Evolutionary conservation across 192 early-diverging fungal genomes (phyloP), one percentile per base, ranked within the genome.

Genomic region (Coemansia sp.): DNA sequence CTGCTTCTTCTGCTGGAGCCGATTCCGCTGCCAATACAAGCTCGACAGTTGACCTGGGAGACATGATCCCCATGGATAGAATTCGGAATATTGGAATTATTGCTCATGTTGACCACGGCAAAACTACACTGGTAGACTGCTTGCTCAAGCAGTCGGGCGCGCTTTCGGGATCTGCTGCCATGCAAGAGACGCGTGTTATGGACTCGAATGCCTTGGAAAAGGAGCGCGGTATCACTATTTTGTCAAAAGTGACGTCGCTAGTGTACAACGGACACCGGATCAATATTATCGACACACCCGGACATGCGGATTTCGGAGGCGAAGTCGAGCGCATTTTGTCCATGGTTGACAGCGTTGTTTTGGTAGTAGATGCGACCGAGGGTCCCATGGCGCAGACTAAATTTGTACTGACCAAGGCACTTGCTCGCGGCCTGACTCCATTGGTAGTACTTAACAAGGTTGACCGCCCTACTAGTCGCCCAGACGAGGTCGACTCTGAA

Each of bases 351-450:
- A 91, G 93, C 52, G 93, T 94, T 3, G 88, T 89, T 37, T 70
- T 94, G 44, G 90, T 94, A n/a, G 93, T 94, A 61, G 91, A 91
- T 69, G 91, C 88, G 4, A 89, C 91, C 7, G 93, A 94, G 68
- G 93, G 93, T 16, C 90, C 91, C 12, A 94, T 94, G 93, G 92
- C 93, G 5, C 93, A 94, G 80, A 94, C 93, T 4, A 90, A 91
- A 75, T 94, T 92, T 81, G 93, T 94, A 43, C 78, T 94, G 67
- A 86, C 87, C 68, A 94, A 94, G 81, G 91, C 93, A 27, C 74
- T 94, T 18, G 72, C 83, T 5, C 79, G 84, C 38, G 87, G 87
- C 35, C 80, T 92, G 49, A 88, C 85, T 38, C 93, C 93, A 22
- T 68, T 94, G 22, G 93, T 94, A 1, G 89, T 93, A 35, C 85